phyloP scores from a whole-genome alignment of 2,329 filamentous ascomycete genomes.

The Didymella sp. region DNA sequence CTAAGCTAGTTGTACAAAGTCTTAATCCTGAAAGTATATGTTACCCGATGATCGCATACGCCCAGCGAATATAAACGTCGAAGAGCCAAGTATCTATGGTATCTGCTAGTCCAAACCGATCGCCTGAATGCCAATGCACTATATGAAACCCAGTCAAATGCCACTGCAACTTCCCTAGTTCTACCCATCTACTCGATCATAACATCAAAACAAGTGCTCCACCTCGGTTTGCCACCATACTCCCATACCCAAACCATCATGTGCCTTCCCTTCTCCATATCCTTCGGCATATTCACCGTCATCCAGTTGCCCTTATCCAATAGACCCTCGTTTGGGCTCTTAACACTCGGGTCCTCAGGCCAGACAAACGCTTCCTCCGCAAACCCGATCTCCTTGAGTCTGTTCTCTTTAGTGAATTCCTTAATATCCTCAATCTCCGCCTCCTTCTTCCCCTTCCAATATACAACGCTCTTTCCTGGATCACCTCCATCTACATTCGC shows the following conservation, averaged over 20 bases:
- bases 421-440: slow-evolving; percentile 30
- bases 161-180: not conserved
- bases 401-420: slow-evolving; percentile 28
- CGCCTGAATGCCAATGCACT: not conserved
- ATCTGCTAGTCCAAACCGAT: not conserved
- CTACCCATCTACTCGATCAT: slow-evolving; percentile 21
- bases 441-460: slow-evolving; percentile 30
- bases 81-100: not conserved
- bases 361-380: slow-evolving; percentile 31
- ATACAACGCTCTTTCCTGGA: slow-evolving; percentile 20
- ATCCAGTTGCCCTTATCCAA: slow-evolving; percentile 41
- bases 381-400: slow-evolving; percentile 31
- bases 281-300: slow-evolving; percentile 30
- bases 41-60: not conserved
- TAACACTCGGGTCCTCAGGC: slow-evolving; percentile 27
- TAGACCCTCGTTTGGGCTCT: slow-evolving; percentile 25
- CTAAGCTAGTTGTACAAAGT: not conserved
- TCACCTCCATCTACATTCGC: slow-evolving; percentile 28
- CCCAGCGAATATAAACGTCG: not conserved
- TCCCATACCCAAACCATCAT: slow-evolving; percentile 42
- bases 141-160: not conserved
- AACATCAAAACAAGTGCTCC: slow-evolving; percentile 38
- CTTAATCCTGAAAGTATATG: not conserved
- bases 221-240: slow-evolving; percentile 26
- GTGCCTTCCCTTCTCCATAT: slow-evolving; percentile 35